phyloP scores from a whole-genome alignment of 441 rosid species.

The Raphanus hybrid region DNA sequence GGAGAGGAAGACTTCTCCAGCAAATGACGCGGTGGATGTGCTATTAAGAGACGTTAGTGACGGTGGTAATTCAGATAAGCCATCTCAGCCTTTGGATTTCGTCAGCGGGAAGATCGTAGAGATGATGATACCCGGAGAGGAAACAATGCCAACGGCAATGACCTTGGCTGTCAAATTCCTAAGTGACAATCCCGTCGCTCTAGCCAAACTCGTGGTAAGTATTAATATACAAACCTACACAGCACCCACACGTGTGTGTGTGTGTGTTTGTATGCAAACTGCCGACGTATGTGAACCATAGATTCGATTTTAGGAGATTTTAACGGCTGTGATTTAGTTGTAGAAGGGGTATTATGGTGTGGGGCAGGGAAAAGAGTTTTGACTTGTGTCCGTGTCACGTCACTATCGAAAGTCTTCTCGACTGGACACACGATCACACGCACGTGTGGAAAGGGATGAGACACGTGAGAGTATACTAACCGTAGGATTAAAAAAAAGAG shows the following conservation, averaged over 20 bases:
- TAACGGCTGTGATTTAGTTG: conserved; percentile 26
- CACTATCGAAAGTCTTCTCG: conserved; percentile 42
- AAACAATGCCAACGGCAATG: conserved; percentile 77
- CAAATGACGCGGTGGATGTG: conserved; percentile 68
- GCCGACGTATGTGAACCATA: conserved; percentile 29
- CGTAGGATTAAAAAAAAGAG: conserved; percentile 45
- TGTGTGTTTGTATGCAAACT: not conserved
- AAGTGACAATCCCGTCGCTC: conserved; percentile 55
- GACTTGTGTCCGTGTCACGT: conserved; percentile 46
- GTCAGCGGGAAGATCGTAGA: conserved; percentile 67
- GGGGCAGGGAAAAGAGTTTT: conserved; percentile 36
- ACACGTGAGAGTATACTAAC: conserved; percentile 35
- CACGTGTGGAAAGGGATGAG: conserved; percentile 44
- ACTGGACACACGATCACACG: conserved; percentile 46
- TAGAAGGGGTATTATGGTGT: not conserved
- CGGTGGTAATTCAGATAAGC: conserved; percentile 53
- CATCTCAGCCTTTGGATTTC: conserved; percentile 62
- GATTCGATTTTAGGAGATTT: conserved; percentile 5
- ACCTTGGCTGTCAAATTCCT: conserved; percentile 69
- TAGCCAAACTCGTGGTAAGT: conserved; percentile 61
- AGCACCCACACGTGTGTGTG: conserved; percentile 30
- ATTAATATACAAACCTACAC: conserved; percentile 12
- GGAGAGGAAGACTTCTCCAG: conserved; percentile 37
- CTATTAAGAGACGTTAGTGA: conserved; percentile 56
- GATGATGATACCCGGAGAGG: conserved; percentile 87